Percentiles rank a stretch among this genome's conserved stretches.
phyloP scores from a whole-genome alignment of 139 green algal species.

The Volvox africanus region DNA sequence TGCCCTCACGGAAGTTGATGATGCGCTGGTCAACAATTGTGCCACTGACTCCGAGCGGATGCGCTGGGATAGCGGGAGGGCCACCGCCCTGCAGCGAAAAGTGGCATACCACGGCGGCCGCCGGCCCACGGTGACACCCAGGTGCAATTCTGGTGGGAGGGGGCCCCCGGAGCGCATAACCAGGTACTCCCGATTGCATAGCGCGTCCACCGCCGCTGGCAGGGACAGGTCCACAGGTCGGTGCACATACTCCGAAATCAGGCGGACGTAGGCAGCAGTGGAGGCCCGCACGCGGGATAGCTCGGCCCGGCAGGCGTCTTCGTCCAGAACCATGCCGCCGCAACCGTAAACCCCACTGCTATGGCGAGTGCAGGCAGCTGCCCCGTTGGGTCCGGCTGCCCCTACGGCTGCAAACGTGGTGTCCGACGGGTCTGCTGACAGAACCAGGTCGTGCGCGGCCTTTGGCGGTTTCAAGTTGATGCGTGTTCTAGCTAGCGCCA shows the following conservation, averaged over 20 bases:
- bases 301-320: neutral
- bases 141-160: neutral
- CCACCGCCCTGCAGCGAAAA: neutral
- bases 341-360: too few species aligned
- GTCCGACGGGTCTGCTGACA: neutral
- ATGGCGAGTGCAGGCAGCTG: neutral
- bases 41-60: neutral
- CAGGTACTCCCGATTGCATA: constrained; percentile 1
- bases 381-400: neutral
- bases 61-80: neutral
- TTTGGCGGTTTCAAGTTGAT: neutral
- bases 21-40: neutral
- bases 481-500: constrained; percentile 5
- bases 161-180: neutral
- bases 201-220: neutral
- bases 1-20: neutral
- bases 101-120: neutral
- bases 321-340: neutral
- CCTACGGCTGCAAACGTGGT: too few species aligned
- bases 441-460: neutral
- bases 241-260: neutral
- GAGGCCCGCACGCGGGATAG: neutral
- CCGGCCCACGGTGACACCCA: neutral
- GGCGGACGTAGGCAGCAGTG: neutral
- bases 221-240: neutral